Percentiles rank a stretch among this genome's conserved stretches.
These are phyloP conservation scores for Gynochthodes officinalis DNA, from an alignment of 257 asterid genomes.

Conservation along the genomic window DNA sequence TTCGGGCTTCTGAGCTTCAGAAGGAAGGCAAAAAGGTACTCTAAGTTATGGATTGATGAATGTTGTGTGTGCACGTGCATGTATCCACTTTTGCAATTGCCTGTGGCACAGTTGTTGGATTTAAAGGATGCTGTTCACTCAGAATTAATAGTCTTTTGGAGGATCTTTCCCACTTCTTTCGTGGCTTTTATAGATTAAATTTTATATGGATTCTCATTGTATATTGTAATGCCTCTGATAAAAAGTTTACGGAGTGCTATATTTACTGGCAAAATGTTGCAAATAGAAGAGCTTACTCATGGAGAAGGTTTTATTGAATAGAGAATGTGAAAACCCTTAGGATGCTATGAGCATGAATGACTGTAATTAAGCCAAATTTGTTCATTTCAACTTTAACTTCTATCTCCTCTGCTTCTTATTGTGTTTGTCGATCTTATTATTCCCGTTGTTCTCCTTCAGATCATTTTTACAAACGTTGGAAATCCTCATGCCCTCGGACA, in stretches of 20 bases:
- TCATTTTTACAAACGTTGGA: slow-evolving; percentile 90
- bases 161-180: not conserved
- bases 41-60: not conserved
- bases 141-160: not conserved
- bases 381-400: not conserved
- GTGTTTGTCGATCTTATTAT: not conserved
- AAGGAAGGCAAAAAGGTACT: slow-evolving; percentile 96
- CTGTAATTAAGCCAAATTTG: not conserved
- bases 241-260: not conserved
- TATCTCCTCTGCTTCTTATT: not conserved
- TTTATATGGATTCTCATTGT: not conserved
- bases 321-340: not conserved
- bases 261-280: not conserved
- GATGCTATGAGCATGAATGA: not conserved
- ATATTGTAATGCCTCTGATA: not conserved
- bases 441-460: slow-evolving; percentile 40
- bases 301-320: not conserved
- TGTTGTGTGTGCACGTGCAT: not conserved
- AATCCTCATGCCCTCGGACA: slow-evolving; percentile 97
- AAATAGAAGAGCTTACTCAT: not conserved
- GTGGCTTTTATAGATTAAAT: not conserved
- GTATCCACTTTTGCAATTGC: not conserved
- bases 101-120: not conserved
- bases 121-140: not conserved
- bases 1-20: slow-evolving; percentile 99